Percentiles rank a stretch among this genome's conserved stretches.
Conservation (phyloP, 495 filamentous ascomycete species). For the Podospora pseudoanserina region DNA sequence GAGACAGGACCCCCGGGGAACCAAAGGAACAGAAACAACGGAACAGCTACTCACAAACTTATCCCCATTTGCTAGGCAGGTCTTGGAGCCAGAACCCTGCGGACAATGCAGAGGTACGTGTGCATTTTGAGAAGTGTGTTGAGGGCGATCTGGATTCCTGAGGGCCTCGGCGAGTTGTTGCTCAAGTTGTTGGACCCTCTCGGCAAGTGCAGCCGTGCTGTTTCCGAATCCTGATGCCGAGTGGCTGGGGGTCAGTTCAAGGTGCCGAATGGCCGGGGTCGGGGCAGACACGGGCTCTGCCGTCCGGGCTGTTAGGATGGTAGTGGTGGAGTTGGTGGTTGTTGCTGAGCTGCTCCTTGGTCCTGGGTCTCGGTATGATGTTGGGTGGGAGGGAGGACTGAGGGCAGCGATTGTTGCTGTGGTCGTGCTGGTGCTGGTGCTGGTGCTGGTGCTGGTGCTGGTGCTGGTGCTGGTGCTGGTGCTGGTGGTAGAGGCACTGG, state of each 20-base stretch:
- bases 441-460: not conserved
- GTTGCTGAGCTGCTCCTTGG: not conserved
- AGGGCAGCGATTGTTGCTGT: not conserved
- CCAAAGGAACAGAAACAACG: not conserved
- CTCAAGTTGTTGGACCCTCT: constrained; percentile 31
- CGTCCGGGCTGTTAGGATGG: not conserved
- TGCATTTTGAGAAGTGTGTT: constrained; percentile 10
- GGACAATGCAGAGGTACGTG: constrained; percentile 9
- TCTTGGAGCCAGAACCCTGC: constrained; percentile 35
- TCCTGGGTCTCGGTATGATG: not conserved
- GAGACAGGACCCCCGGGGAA: not conserved
- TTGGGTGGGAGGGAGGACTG: not conserved
- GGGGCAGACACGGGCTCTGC: not conserved
- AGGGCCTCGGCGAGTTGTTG: constrained; percentile 31
- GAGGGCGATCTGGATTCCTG: constrained; percentile 13
- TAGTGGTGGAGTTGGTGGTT: not conserved
- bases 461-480: not conserved
- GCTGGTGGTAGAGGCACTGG: not conserved
- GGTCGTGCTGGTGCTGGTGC: not conserved
- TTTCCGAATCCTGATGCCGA: not conserved
- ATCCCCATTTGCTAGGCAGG: constrained; percentile 52
- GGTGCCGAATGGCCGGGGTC: not conserved
- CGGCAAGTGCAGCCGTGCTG: constrained; percentile 21
- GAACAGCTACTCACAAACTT: constrained; percentile 44
- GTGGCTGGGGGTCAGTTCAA: constrained; percentile 6